Percentiles rank a stretch among this genome's conserved stretches.
Evolutionary conservation across 192 early-diverging fungal species (phyloP).

Genomic region (Backusella mclennaniae): DNA sequence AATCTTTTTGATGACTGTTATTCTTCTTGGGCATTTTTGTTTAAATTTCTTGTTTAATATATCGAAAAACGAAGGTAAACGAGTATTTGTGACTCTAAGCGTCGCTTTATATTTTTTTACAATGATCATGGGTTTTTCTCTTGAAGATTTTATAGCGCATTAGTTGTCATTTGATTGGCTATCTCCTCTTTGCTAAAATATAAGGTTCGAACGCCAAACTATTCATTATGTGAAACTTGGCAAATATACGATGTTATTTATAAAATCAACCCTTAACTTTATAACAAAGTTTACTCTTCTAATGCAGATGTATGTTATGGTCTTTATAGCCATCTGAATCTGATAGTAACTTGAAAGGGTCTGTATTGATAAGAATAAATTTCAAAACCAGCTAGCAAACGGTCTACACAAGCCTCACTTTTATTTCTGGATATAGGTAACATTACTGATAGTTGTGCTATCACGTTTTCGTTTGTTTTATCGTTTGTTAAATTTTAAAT

Average conservation of each 20-base stretch:
- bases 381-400: background rate
- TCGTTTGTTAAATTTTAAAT: background rate
- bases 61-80: background rate
- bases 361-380: background rate
- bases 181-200: background rate
- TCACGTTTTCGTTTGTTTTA: background rate
- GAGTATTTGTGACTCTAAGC: background rate
- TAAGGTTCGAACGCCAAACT: background rate
- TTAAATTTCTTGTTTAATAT: background rate
- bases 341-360: background rate
- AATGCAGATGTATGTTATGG: background rate
- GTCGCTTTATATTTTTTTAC: background rate
- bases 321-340: background rate
- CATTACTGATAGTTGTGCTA: background rate
- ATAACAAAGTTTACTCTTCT: background rate
- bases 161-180: background rate
- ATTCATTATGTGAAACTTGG: background rate
- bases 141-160: background rate
- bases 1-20: background rate
- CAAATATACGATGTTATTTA: background rate
- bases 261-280: background rate
- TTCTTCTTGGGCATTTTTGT: slow-evolving; percentile 7
- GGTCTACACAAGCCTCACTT: background rate
- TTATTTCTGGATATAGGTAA: background rate
- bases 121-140: background rate